phyloP scores from a whole-genome alignment of 306 rosid genomes.

The Quercus suber region DNA sequence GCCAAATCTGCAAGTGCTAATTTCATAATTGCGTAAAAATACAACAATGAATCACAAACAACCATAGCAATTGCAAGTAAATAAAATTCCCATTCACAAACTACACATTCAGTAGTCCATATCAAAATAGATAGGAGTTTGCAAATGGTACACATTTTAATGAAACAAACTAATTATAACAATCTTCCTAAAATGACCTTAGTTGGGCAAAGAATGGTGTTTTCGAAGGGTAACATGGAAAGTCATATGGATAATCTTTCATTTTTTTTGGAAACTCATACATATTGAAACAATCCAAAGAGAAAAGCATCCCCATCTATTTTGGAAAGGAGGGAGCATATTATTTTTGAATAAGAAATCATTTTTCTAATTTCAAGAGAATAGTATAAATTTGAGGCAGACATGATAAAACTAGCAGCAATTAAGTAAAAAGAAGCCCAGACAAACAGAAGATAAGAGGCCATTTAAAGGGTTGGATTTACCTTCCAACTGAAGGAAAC shows the following conservation, averaged over 20 bases:
- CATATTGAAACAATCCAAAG: too few species aligned
- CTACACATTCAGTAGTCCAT: neutral
- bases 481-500: constrained; percentile 95
- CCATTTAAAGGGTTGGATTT: constrained; percentile 16
- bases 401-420: constrained; percentile 4
- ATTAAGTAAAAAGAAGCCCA: neutral
- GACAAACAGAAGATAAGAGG: constrained; percentile 7
- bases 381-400: neutral
- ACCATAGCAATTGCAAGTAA: neutral
- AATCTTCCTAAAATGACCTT: too few species aligned
- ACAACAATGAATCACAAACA: neutral
- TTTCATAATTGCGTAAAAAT: neutral
- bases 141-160: too few species aligned
- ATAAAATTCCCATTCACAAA: neutral
- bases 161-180: too few species aligned
- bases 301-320: too few species aligned
- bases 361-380: neutral
- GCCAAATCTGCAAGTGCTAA: neutral
- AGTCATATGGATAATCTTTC: too few species aligned
- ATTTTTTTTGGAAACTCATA: too few species aligned
- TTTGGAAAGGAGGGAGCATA: neutral
- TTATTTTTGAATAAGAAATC: neutral
- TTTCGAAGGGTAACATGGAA: too few species aligned
- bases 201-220: too few species aligned
- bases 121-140: too few species aligned